These are phyloP conservation scores for Moniliella sp. DNA, from an alignment of 1,284 basidiomycete genomes.

Conservation along the genomic window DNA sequence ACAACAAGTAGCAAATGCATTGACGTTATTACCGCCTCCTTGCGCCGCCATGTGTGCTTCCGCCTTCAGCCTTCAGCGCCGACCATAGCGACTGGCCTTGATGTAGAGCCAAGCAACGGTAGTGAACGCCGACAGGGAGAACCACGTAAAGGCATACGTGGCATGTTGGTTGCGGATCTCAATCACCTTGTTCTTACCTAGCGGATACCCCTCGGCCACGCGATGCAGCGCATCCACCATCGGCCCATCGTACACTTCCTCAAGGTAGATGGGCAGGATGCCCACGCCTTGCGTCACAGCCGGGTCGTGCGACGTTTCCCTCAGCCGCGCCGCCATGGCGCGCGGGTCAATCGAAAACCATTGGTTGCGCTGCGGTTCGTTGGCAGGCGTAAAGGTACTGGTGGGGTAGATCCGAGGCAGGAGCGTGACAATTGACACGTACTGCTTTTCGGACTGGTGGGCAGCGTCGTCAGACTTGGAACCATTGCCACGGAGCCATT, in stretches of 20 bases:
- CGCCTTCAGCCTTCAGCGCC: too few species aligned
- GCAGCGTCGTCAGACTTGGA: conserved; percentile 12
- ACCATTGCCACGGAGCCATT: background rate
- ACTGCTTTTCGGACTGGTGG: conserved; percentile 44
- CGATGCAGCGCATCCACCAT: conserved; percentile 47
- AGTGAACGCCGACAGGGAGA: conserved; percentile 18
- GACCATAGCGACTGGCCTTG: too few species aligned
- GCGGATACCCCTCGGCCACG: conserved; percentile 54
- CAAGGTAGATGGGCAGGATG: conserved; percentile 22
- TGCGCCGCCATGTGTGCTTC: too few species aligned
- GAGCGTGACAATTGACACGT: conserved; percentile 10
- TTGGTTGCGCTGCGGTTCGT: conserved; percentile 53
- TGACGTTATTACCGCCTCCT: too few species aligned
- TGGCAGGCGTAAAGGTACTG: conserved; percentile 69
- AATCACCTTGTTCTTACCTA: conserved; percentile 62
- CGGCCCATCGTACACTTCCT: conserved; percentile 43
- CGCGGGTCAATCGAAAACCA: conserved; percentile 71
- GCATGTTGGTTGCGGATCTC: conserved; percentile 83
- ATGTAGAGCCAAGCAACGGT: too few species aligned
- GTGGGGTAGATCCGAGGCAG: conserved; percentile 24
- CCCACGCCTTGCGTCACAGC: too few species aligned
- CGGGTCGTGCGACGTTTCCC: conserved; percentile 1
- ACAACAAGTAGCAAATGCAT: too few species aligned
- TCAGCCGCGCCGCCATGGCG: conserved; percentile 52
- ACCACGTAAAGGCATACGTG: conserved; percentile 91